phyloP scores from a whole-genome alignment of 768 basidiomycete species.

The Lactifluus subvellereus region DNA sequence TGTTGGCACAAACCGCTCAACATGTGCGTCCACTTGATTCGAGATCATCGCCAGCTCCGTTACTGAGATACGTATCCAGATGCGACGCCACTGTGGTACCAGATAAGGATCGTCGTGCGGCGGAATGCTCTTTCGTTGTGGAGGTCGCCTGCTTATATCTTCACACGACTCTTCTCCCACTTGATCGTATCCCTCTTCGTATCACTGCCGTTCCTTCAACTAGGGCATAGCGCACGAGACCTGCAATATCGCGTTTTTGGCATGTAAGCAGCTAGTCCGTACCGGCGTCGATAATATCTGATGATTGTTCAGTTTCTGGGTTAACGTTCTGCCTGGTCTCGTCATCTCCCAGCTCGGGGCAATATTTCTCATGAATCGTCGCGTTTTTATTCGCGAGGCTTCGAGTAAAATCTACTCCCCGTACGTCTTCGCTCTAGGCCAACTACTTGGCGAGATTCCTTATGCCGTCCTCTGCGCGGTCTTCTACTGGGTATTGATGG shows the following conservation, averaged over 20 bases:
- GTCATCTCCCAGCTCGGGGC: conserved; percentile 82
- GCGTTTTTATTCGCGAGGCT: conserved; percentile 47
- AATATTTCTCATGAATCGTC: conserved; percentile 70
- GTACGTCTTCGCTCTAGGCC: conserved; percentile 77
- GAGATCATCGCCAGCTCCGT: neutral
- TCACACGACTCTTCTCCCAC: conserved; percentile 74
- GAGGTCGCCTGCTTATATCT: conserved; percentile 83
- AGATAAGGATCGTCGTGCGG: conserved; percentile 61
- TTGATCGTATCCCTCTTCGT: conserved; percentile 64
- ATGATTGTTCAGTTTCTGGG: conserved; percentile 42
- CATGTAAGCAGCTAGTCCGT: conserved; percentile 35
- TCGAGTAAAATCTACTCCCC: conserved; percentile 85
- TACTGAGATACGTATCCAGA: conserved; percentile 42
- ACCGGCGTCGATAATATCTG: neutral
- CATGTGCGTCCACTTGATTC: conserved; percentile 5
- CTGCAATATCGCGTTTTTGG: conserved; percentile 80
- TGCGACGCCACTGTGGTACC: conserved; percentile 61
- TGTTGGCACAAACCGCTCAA: neutral
- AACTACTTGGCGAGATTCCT: conserved; percentile 78
- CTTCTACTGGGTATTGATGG: conserved; percentile 76
- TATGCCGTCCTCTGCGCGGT: conserved; percentile 65
- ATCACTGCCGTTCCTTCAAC: conserved; percentile 74
- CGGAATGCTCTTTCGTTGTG: conserved; percentile 72
- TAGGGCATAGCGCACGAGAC: conserved; percentile 58
- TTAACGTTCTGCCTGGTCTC: conserved; percentile 64